phyloP scores from a whole-genome alignment of 2,329 filamentous ascomycete genomes.

The Colletotrichum horii region DNA sequence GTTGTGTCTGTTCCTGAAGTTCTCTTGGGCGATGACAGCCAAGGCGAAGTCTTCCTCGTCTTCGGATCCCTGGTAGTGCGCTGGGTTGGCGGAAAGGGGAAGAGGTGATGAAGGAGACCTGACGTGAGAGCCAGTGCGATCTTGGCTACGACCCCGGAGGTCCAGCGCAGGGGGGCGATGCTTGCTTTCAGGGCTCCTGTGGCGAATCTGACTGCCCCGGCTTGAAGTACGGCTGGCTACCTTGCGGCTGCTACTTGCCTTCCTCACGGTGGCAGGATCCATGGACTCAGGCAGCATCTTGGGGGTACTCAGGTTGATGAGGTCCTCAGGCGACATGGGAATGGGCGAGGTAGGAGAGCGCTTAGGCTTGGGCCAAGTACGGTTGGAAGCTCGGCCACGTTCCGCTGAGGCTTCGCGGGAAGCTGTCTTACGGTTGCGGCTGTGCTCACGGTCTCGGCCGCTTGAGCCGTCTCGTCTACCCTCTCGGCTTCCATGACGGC shows the following conservation, averaged over 20 bases:
- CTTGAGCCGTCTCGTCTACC: slow-evolving; percentile 45
- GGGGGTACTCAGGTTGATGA: slow-evolving; percentile 65
- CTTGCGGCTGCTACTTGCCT: slow-evolving; percentile 40
- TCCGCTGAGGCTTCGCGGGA: slow-evolving; percentile 71
- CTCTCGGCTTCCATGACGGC: slow-evolving; percentile 59
- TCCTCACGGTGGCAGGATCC: slow-evolving; percentile 52
- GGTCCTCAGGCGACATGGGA: slow-evolving; percentile 91
- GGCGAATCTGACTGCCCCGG: slow-evolving; percentile 45
- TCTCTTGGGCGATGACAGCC: slow-evolving; percentile 59
- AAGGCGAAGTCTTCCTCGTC: slow-evolving; percentile 67
- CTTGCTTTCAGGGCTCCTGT: slow-evolving; percentile 51
- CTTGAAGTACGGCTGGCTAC: slow-evolving; percentile 54
- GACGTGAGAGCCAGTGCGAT: slow-evolving; percentile 60
- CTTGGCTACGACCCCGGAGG: slow-evolving; percentile 67
- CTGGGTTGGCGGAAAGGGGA: slow-evolving; percentile 69
- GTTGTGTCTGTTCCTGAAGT: slow-evolving; percentile 60
- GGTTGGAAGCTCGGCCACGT: slow-evolving; percentile 68
- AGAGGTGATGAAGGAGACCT: slow-evolving; percentile 83
- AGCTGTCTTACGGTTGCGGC: slow-evolving; percentile 52
- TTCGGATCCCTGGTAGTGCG: slow-evolving; percentile 62
- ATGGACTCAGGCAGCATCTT: slow-evolving; percentile 30
- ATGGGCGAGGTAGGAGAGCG: slow-evolving; percentile 90
- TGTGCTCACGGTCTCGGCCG: slow-evolving; percentile 48
- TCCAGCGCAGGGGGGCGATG: slow-evolving; percentile 48
- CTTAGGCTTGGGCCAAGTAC: slow-evolving; percentile 76